Evolutionary conservation across 169 alveolate genomes (phyloP), one percentile per base, ranked within the genome.

Genomic region (Plasmodium adleri): DNA sequence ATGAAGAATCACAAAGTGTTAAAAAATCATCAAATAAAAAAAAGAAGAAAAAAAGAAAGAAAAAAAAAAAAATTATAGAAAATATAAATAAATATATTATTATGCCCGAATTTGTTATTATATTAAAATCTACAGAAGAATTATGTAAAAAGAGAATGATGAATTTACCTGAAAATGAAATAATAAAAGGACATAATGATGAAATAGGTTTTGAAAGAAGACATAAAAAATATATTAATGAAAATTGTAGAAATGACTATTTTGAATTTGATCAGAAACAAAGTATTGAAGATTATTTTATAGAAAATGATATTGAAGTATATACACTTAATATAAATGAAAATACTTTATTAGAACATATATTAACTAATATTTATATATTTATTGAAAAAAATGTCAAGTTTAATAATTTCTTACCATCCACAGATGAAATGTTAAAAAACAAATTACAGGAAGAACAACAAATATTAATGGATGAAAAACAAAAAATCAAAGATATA

Each of bases 151-250:
- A 24, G 15, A 47, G 89, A 45, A 76, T 76, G 89, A 76, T 76
- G 89, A 64, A 76, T 17, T 59, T 76, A 3, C 62, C 89, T 45
- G 75, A 76, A 13, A 75, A 76, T 1, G 89, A 76, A 64, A 59
- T 76, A 2, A 64, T 76, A 3, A 76, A 64, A 59, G 89, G 89
- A n/a, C 89, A 76, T 52, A 76, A 76, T 70, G 89, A 76, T 39
- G 89, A 76, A 64, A 76, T 50, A 8, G 89, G 89, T n/a, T 76
- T 76, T 58, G 89, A 76, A 76, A 76, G 89, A 12, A 43, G 89
- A 15, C 28, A 63, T 58, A 76, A 76, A 49, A 76, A 76, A 49
- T 76, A 76, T 45, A 20, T 63, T 4, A 52, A 76, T 1, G 89
- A 76, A 26, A 76, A 76, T 68, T 62, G 89, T 20, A 43, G 89